Conservation (phyloP, 495 filamentous ascomycete species). For the Penicillium bovifimosum region DNA sequence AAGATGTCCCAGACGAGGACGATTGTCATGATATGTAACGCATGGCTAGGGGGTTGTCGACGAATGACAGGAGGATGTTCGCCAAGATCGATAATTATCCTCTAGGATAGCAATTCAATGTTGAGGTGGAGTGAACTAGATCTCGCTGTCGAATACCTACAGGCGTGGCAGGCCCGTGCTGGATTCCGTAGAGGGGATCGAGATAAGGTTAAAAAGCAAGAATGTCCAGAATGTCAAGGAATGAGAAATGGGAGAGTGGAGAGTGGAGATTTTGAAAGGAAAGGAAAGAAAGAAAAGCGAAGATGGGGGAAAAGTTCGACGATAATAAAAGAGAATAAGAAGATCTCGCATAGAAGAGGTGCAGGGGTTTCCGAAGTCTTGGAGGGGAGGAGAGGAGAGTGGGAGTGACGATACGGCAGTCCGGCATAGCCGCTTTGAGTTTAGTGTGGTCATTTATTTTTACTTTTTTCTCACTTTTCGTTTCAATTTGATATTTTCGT, state of each 20-base stretch:
- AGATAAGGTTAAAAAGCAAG: constrained; percentile 5
- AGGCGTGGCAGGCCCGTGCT: constrained; percentile 21
- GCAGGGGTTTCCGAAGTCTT: neutral
- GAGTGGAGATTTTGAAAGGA: constrained; percentile 11
- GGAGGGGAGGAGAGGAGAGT: constrained; percentile 6
- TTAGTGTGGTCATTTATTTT: constrained; percentile 14
- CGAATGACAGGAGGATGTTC: constrained; percentile 15
- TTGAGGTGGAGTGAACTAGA: constrained; percentile 28
- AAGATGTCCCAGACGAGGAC: constrained; percentile 37
- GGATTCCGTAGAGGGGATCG: constrained; percentile 3
- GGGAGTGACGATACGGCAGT: constrained; percentile 24
- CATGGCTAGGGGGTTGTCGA: constrained; percentile 27
- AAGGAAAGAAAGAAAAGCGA: constrained; percentile 16
- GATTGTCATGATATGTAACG: constrained; percentile 43
- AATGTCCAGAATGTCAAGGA: constrained; percentile 22
- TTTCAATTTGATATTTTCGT: neutral
- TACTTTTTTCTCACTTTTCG: constrained; percentile 1
- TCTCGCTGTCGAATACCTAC: constrained; percentile 16
- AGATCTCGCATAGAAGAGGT: constrained; percentile 7
- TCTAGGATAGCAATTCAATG: constrained; percentile 30
- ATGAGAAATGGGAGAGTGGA: constrained; percentile 16
- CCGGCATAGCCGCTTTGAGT: constrained; percentile 24
- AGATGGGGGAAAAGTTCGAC: constrained; percentile 10
- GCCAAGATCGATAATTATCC: constrained; percentile 27
- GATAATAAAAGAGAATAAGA: constrained; percentile 12